Percentiles rank a stretch among this genome's conserved stretches.
These are phyloP conservation scores for Xenosphaeropsis pyriputrescens DNA, from an alignment of 2,329 filamentous ascomycete species.

Conservation along the genomic window DNA sequence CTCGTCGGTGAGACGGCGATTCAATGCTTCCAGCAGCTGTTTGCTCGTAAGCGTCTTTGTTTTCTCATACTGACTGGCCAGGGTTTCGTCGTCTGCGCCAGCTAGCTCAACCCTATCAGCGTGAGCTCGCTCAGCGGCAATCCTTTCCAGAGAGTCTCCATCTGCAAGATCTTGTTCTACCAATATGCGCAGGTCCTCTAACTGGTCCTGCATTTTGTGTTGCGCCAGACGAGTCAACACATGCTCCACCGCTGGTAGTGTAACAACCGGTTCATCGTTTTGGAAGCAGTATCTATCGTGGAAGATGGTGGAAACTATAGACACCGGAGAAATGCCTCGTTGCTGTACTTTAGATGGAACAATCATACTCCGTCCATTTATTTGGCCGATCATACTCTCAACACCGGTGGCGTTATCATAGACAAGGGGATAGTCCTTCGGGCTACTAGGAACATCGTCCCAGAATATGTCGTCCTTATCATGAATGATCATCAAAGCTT, in stretches of 20 bases:
- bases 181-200: not conserved
- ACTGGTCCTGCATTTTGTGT: not conserved
- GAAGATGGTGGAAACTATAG: not conserved
- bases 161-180: not conserved
- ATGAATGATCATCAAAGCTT: constrained; percentile 7
- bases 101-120: not conserved
- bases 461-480: constrained; percentile 2
- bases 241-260: not conserved
- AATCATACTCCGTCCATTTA: not conserved
- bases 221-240: not conserved
- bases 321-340: not conserved
- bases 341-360: not conserved
- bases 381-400: not conserved
- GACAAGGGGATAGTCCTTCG: not conserved
- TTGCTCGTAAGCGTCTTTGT: constrained; percentile 2
- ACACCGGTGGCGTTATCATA: constrained; percentile 4
- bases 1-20: constrained; percentile 4
- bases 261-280: not conserved
- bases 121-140: too few species aligned
- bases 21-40: constrained; percentile 5
- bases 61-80: constrained; percentile 3
- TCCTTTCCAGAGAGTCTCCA: not conserved
- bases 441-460: constrained; percentile 1
- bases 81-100: not conserved
- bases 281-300: not conserved